A percentile compares a stretch with the other conserved stretches of the same genome.
phyloP scores from a whole-genome alignment of 2,329 filamentous ascomycete species.

The Verruconis gallopava region DNA sequence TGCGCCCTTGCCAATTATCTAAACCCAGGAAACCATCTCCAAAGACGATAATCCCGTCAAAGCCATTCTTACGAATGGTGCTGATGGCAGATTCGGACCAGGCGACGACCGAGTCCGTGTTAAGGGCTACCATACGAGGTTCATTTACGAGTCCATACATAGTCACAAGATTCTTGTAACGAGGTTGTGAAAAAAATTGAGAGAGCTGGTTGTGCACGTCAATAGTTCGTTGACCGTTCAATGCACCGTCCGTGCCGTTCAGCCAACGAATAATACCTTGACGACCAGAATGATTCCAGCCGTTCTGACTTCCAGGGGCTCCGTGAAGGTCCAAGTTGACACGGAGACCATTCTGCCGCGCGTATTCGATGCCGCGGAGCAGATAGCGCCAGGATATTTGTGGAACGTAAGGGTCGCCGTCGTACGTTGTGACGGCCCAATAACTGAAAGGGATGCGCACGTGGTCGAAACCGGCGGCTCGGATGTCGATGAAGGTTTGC shows the following conservation, averaged over 20 bases:
- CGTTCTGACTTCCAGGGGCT: conserved; percentile 88
- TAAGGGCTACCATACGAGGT: conserved; percentile 64
- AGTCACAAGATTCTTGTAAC: conserved; percentile 81
- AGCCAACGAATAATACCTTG: conserved; percentile 76
- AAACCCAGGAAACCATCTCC: conserved; percentile 93
- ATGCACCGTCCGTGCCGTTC: conserved; percentile 70
- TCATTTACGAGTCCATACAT: conserved; percentile 96
- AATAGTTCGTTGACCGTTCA: conserved; percentile 69
- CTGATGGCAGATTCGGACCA: conserved; percentile 70
- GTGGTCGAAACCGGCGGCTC: conserved; percentile 80
- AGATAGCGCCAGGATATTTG: conserved; percentile 89
- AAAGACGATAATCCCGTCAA: conserved; percentile 63
- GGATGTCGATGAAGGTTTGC: conserved; percentile 71
- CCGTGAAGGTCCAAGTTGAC: conserved; percentile 89
- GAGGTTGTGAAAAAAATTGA: conserved; percentile 82
- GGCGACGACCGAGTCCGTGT: conserved; percentile 50
- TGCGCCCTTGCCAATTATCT: conserved; percentile 74
- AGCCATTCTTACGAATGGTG: conserved; percentile 62
- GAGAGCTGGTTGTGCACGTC: conserved; percentile 80
- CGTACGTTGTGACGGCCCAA: conserved; percentile 81
- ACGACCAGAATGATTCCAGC: conserved; percentile 90
- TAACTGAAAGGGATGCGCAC: conserved; percentile 94
- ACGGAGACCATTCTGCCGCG: conserved; percentile 78
- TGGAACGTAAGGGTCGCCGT: conserved; percentile 74
- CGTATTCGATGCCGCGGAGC: conserved; percentile 84